Evolutionary conservation across 208 protist genomes (phyloP), one percentile per base, ranked within the genome.

Genomic region (Sergeia podlipaevii): DNA sequence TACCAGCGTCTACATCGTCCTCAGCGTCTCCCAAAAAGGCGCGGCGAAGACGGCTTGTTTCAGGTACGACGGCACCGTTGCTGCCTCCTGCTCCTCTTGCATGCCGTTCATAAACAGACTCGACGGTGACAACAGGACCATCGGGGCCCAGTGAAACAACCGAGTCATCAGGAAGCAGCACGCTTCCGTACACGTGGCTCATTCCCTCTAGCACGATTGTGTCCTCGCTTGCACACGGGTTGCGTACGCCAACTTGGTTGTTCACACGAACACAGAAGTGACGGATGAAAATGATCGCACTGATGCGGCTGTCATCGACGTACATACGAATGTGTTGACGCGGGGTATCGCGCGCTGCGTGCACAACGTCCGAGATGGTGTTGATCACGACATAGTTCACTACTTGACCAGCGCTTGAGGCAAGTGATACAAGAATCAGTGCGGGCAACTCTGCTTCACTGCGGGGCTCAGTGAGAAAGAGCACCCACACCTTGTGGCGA

Each of bases 261-360:
- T 90, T 93, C 32, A 93, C 62, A 15, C 76, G 79, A n/a, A 93
- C 53, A 29, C 73, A 60, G 33, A 75, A 90, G n/a, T 72, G 44
- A 10, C 75, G 64, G 24, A 87, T 45, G 43, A 71, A 71, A 21
- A 92, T 47, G 29, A 80, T 43, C 8, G 84, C 77, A 27, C 77
- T 56, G 11, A 70, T 32, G 42, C 60, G 55, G 6, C 18, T 48
- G 43, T 82, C 79, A 29, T 82, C 68, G 34, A 69, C 24, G 44
- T 76, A 83, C 11, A 93, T 34, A 26, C 69, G 71, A 18, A 83
- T 79, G 58, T 88, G 75, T 42, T 88, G 72, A 21, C 59, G 60
- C 15, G 81, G 80, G 15, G 67, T 42, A 7, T 67, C 55, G 24
- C 61, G 51, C 1, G 76, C 71, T 8, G 61, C 68, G 15, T 48